These are phyloP conservation scores for Zopfochytrium polystomum DNA, from an alignment of 371 early-diverging fungal genomes.

Conservation along the genomic window DNA sequence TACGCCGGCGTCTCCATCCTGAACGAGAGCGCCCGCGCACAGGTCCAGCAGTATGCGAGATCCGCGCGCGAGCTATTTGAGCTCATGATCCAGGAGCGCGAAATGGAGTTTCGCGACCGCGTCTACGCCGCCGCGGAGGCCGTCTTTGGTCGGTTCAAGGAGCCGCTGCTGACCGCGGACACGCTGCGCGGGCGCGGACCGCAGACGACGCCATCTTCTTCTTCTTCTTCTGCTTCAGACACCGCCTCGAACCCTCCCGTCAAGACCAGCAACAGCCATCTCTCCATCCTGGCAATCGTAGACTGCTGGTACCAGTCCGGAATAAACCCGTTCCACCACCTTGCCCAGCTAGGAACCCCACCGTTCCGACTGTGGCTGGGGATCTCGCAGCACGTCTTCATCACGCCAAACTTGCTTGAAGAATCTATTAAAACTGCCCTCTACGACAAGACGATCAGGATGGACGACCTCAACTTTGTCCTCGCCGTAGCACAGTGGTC, in stretches of 20 bases:
- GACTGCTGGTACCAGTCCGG: constrained; percentile 86
- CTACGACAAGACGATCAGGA: constrained; percentile 71
- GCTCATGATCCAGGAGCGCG: constrained; percentile 87
- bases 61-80: constrained; percentile 87
- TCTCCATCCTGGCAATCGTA: constrained; percentile 88
- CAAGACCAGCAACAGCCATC: constrained; percentile 93
- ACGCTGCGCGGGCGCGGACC: constrained; percentile 19
- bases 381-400: constrained; percentile 88
- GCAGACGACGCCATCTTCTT: background rate
- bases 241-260: background rate
- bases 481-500: constrained; percentile 90
- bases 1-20: constrained; percentile 90
- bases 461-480: constrained; percentile 90
- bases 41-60: constrained; percentile 83
- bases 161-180: background rate
- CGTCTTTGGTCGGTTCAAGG: constrained; percentile 5
- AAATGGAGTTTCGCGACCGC: constrained; percentile 70
- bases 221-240: background rate
- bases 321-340: constrained; percentile 88
- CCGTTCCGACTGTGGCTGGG: constrained; percentile 93
- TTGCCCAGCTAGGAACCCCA: constrained; percentile 89
- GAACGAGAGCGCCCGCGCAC: constrained; percentile 84
- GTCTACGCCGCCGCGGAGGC: constrained; percentile 52
- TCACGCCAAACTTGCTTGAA: constrained; percentile 70
- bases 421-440: constrained; percentile 82